Conservation (phyloP, 1,284 basidiomycete species). For the Naganishia sp. region DNA sequence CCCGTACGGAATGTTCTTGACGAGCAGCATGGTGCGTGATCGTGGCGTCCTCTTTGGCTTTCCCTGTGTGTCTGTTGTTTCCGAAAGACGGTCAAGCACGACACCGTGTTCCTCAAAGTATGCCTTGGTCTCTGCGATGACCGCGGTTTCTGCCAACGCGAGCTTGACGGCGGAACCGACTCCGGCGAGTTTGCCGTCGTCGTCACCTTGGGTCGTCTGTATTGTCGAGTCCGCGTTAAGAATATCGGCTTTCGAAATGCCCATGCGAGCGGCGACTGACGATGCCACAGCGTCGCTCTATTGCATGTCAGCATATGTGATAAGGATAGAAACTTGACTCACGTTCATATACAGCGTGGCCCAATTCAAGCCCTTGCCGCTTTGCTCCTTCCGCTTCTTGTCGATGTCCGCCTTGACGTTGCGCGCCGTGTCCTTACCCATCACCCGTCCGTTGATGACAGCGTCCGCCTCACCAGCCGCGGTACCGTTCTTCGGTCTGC, state of each 20-base stretch:
- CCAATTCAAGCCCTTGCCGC: conserved; percentile 91
- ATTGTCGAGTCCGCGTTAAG: conserved; percentile 59
- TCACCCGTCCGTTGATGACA: conserved; percentile 41
- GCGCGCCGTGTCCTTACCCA: conserved; percentile 58
- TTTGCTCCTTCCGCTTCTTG: conserved; percentile 68
- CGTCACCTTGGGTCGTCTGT: conserved; percentile 32
- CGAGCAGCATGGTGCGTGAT: conserved; percentile 81
- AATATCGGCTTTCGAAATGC: conserved; percentile 80
- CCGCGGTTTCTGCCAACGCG: conserved; percentile 91
- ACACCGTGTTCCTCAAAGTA: conserved; percentile 71
- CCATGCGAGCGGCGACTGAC: conserved; percentile 78
- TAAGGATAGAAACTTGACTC: conserved; percentile 52
- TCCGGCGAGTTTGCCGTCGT: conserved; percentile 31
- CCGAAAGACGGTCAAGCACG: conserved; percentile 21
- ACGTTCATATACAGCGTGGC: conserved; percentile 97
- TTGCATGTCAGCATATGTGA: conserved; percentile 9
- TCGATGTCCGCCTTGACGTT: conserved; percentile 65
- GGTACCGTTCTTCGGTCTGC: conserved; percentile 59
- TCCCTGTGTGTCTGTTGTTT: conserved; percentile 18
- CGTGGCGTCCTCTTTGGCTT: conserved; percentile 38
- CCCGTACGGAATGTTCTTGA: conserved; percentile 96
- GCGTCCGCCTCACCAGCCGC: conserved; percentile 58
- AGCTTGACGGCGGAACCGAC: conserved; percentile 73
- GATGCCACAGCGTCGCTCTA: conserved; percentile 86
- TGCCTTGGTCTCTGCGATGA: conserved; percentile 91